A percentile compares a stretch with the other conserved stretches of the same genome.
Conservation (phyloP, 169 alveolate genomes). For the Toxoplasma gondii region DNA sequence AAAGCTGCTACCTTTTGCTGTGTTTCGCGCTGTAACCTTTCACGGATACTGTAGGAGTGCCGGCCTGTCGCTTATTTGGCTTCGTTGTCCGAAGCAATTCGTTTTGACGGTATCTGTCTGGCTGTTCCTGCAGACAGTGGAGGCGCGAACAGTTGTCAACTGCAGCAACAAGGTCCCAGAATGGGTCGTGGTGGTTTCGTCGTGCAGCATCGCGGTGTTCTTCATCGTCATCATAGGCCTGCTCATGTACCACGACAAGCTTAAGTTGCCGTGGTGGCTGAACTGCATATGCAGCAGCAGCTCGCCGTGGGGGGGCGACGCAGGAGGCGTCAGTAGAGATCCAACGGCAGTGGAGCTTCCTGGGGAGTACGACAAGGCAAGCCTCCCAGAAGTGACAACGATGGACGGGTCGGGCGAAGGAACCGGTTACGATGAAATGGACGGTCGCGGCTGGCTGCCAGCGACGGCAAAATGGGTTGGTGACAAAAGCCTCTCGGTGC, state of each 20-base stretch:
- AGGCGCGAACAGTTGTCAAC: background rate
- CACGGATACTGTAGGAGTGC: too few relatives aligned
- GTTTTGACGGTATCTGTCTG: too few relatives aligned
- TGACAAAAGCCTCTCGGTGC: constrained; percentile 36
- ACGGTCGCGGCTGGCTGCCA: constrained; percentile 43
- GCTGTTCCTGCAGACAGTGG: background rate
- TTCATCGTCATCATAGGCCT: constrained; percentile 41
- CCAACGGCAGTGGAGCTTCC: constrained; percentile 11
- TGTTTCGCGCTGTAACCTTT: too few relatives aligned
- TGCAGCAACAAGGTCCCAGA: constrained; percentile 50
- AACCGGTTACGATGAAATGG: background rate
- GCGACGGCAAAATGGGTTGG: constrained; percentile 45
- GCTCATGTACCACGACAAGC: constrained; percentile 62
- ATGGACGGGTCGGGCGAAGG: background rate
- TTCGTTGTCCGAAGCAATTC: too few relatives aligned
- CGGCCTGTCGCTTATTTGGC: too few relatives aligned
- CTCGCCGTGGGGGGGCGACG: constrained; percentile 58
- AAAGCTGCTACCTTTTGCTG: too few relatives aligned
- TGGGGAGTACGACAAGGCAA: background rate
- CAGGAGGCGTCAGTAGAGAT: background rate
- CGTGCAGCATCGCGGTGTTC: constrained; percentile 55
- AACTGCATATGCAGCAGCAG: constrained; percentile 68
- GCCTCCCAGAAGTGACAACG: background rate
- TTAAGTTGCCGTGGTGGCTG: constrained; percentile 67
- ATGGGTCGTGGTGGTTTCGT: constrained; percentile 65